phyloP scores from a whole-genome alignment of 106 monocot genomes.

The Narthecium ossifragum region DNA sequence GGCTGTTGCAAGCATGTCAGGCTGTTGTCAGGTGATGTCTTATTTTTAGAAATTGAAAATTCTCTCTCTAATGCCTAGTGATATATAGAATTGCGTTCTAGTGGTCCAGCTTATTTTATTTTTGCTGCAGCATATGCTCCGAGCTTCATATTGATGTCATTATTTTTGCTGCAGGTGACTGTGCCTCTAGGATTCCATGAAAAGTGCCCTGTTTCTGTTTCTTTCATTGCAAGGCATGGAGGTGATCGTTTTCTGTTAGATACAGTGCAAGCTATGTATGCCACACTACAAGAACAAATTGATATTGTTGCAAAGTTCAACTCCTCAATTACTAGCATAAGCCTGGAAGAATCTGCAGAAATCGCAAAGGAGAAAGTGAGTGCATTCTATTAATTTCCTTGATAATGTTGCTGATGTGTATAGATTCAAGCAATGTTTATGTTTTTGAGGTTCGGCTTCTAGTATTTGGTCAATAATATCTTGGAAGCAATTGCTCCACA shows the following conservation, averaged over 20 bases:
- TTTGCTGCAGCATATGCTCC: no score
- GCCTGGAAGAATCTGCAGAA: constrained; percentile 90
- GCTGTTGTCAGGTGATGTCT: constrained; percentile 87
- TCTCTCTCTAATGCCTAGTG: no score
- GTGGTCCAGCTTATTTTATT: no score
- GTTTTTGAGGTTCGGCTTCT: no score
- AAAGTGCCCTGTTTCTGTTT: constrained; percentile 80
- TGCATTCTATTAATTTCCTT: not conserved
- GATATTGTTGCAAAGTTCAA: constrained; percentile 42
- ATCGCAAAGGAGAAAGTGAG: constrained; percentile 92
- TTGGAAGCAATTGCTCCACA: no score
- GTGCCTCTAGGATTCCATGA: constrained; percentile 69
- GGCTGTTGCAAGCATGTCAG: constrained; percentile 88
- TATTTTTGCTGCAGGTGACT: constrained; percentile 43
- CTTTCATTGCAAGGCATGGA: constrained; percentile 87
- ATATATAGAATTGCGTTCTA: no score
- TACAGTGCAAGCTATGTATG: constrained; percentile 40
- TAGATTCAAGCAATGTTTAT: not conserved
- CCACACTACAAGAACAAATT: constrained; percentile 61
- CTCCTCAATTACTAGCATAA: constrained; percentile 30
- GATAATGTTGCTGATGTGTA: not conserved
- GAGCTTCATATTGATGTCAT: no score
- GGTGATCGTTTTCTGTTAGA: constrained; percentile 85
- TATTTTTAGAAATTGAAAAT: not conserved
- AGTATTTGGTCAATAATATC: no score